A percentile compares a stretch with the other conserved stretches of the same genome.
Evolutionary conservation across 805 yeast genomes (phyloP).

Genomic region (Debaryomyces tyrocola): DNA sequence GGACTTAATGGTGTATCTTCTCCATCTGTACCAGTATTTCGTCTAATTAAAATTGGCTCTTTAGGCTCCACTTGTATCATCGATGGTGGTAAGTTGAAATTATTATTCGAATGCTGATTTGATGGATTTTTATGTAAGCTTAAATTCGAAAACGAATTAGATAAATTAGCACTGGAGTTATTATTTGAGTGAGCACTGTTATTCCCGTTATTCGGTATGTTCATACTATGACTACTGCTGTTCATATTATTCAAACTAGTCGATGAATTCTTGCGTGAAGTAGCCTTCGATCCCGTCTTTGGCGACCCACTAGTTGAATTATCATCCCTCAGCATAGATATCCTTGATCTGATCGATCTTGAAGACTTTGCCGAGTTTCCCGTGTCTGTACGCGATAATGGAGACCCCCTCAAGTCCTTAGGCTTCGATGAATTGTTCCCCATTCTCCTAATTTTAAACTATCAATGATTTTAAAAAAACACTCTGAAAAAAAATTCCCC

Average conservation of each 20-base stretch:
- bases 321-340: conserved; percentile 21
- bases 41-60: conserved; percentile 65
- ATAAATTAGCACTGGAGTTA: conserved; percentile 7
- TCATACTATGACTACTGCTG: conserved; percentile 4
- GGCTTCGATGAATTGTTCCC: conserved; percentile 54
- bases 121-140: conserved; percentile 3
- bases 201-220: conserved; percentile 11
- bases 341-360: conserved; percentile 45
- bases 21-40: conserved; percentile 39
- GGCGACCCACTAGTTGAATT: conserved; percentile 23
- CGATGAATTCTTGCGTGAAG: conserved; percentile 31
- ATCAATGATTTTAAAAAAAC: neutral
- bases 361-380: conserved; percentile 49
- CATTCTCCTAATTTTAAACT: conserved; percentile 26
- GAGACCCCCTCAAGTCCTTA: conserved; percentile 27
- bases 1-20: conserved; percentile 20
- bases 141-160: conserved; percentile 9
- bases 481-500: neutral
- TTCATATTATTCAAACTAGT: conserved; percentile 16
- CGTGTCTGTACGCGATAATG: conserved; percentile 59
- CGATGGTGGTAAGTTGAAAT: conserved; percentile 55
- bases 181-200: neutral
- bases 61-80: conserved; percentile 72
- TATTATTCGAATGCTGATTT: conserved; percentile 4
- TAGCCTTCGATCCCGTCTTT: conserved; percentile 20